Evolutionary conservation across 2,329 filamentous ascomycete genomes (phyloP), one percentile per base, ranked within the genome.

Genomic region (Penicillium nordicum): DNA sequence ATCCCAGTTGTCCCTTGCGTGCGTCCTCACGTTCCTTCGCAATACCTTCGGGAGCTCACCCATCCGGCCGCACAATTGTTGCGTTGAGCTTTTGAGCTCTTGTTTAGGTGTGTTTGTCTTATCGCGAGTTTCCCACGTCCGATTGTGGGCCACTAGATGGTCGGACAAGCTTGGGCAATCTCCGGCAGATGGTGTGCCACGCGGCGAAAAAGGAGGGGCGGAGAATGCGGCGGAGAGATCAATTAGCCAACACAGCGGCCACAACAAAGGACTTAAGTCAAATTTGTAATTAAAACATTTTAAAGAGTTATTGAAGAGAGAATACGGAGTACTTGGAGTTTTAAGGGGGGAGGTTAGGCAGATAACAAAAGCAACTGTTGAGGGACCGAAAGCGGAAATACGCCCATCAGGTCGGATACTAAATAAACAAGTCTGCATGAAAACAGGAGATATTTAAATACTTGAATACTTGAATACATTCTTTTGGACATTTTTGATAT

Each of bases 161-260:
- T 63, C 58, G 58, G 54, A 61, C 55, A 50, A 50, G 25, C 29
- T 59, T 57, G 57, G 40, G 47, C 47, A 56, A 58, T 65, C 63
- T 65, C 64, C 59, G 54, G 55, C 57, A 59, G 50, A 54, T 59
- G 57, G 53, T 52, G 59, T 46, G 46, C 63, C 63, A 59, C 63
- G 57, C 59, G 62, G 58, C 45, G 60, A 51, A 63, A 54, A 63
- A 63, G 57, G 62, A 60, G 60, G 57, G 58, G 61, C 55, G 57
- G 59, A 61, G 50, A 55, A 50, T 55, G 58, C 56, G 57, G 60
- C 48, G 49, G 40, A 30, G 25, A 40, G 29, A 21, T 53, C 50
- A 52, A 58, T 56, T 59, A 46, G 38, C 29, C 11, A 25, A 16
- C 11, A 43, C 29, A 32, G 9, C 29, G 50, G 53, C 53, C 52